Evolutionary conservation across 75 land plant species (phyloP).

Genomic region (Gnetum montanum): DNA sequence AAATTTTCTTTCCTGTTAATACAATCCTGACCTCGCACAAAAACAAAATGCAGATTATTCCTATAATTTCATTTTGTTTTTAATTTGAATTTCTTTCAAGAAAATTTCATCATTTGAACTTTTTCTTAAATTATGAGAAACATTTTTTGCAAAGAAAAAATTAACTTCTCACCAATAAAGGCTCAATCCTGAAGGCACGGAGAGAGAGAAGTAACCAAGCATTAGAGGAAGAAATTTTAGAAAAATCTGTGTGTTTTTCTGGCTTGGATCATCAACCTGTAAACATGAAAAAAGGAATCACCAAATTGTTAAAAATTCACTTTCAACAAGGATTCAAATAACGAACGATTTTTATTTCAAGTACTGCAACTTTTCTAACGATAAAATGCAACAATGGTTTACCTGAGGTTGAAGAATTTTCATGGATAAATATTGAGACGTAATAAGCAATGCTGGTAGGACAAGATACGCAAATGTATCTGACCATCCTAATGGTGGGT

Average conservation of each 20-base stretch:
- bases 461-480: constrained; percentile 93
- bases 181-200: constrained; percentile 96
- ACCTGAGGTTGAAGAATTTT: constrained; percentile 82
- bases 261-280: constrained; percentile 80
- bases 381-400: too few relatives aligned
- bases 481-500: constrained; percentile 94
- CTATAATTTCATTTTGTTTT: too few relatives aligned
- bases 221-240: constrained; percentile 72
- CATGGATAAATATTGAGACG: constrained; percentile 85
- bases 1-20: too few relatives aligned
- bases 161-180: constrained; percentile 73
- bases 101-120: too few relatives aligned
- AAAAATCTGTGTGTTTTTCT: constrained; percentile 55
- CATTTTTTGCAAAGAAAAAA: background rate
- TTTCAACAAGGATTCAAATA: background rate
- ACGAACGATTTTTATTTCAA: too few relatives aligned
- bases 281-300: constrained; percentile 7
- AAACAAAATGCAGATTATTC: too few relatives aligned
- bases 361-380: too few relatives aligned
- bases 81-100: too few relatives aligned
- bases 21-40: too few relatives aligned
- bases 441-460: constrained; percentile 69
- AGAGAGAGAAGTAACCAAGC: constrained; percentile 97
- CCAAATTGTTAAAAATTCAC: background rate
- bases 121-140: too few relatives aligned